These are phyloP conservation scores for Debaryomycetaceae sp. DNA, from an alignment of 1,139 yeast genomes.

Conservation along the genomic window DNA sequence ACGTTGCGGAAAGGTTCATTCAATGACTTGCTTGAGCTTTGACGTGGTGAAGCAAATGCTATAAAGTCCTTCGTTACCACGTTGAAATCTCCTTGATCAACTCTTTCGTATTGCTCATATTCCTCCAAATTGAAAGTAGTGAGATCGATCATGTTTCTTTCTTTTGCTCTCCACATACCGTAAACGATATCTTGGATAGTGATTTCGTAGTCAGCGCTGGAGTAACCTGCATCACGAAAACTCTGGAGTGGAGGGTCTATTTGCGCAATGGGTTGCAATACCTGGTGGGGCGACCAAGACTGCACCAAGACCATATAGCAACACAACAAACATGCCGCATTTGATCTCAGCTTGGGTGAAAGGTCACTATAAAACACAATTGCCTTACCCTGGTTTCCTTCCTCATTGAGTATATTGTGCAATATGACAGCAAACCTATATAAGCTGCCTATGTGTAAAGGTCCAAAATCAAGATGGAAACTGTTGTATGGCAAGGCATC, in stretches of 20 bases:
- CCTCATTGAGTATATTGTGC: constrained; percentile 86
- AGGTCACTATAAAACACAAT: constrained; percentile 86
- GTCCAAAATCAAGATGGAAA: constrained; percentile 95
- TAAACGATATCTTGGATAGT: constrained; percentile 93
- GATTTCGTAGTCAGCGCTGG: constrained; percentile 89
- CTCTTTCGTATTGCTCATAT: constrained; percentile 90
- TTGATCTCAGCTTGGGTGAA: constrained; percentile 77
- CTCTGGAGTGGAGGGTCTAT: constrained; percentile 92
- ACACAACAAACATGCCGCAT: constrained; percentile 90
- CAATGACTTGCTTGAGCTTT: constrained; percentile 42
- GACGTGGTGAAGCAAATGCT: constrained; percentile 97
- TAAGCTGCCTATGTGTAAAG: constrained; percentile 86
- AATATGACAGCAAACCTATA: constrained; percentile 93
- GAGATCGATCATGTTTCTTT: constrained; percentile 80
- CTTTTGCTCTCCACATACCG: constrained; percentile 98
- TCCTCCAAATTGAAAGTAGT: constrained; percentile 89
- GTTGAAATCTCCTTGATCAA: constrained; percentile 95
- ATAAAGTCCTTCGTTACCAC: constrained; percentile 88
- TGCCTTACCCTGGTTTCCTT: constrained; percentile 79
- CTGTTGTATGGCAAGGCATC: constrained; percentile 88
- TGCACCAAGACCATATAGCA: constrained; percentile 95
- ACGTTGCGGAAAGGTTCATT: constrained; percentile 80
- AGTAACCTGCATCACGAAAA: constrained; percentile 95
- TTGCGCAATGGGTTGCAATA: constrained; percentile 89
- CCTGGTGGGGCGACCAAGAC: constrained; percentile 98